phyloP scores from a whole-genome alignment of 352 stramenopile species.

The Thraustotheca clavata region DNA sequence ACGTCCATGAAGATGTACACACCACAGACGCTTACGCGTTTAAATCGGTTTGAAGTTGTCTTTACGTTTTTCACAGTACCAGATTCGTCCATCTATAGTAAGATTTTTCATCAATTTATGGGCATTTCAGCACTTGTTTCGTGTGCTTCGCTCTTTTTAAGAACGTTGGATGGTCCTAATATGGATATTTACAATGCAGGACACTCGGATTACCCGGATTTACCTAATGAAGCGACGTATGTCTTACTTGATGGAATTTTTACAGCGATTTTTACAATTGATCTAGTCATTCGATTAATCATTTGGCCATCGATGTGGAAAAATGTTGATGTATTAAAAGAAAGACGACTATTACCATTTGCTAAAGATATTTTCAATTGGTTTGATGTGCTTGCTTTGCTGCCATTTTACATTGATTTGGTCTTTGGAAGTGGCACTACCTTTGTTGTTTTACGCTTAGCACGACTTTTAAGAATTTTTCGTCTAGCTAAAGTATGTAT shows the following conservation, averaged over 20 bases:
- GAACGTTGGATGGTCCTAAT: constrained; percentile 69
- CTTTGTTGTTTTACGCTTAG: constrained; percentile 62
- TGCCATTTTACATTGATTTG: constrained; percentile 69
- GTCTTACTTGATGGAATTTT: constrained; percentile 59
- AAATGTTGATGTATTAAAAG: constrained; percentile 57
- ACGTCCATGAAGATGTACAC: constrained; percentile 23
- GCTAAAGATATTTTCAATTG: constrained; percentile 73
- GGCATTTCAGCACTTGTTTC: constrained; percentile 49
- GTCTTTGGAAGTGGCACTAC: constrained; percentile 62
- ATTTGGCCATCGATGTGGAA: constrained; percentile 71
- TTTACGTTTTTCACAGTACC: constrained; percentile 71
- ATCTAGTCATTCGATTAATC: constrained; percentile 53
- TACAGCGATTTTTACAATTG: constrained; percentile 57
- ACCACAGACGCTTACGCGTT: constrained; percentile 27
- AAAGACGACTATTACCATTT: constrained; percentile 56
- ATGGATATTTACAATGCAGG: constrained; percentile 30
- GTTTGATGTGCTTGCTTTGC: constrained; percentile 62
- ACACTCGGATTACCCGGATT: constrained; percentile 45
- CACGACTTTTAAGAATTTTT: constrained; percentile 67
- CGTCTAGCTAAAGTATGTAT: constrained; percentile 35
- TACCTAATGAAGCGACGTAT: constrained; percentile 43
- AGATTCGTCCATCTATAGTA: constrained; percentile 47
- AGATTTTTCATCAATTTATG: constrained; percentile 70
- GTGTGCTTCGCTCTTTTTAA: constrained; percentile 65
- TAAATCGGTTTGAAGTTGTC: constrained; percentile 47